Evolutionary conservation across 2,329 filamentous ascomycete genomes (phyloP).

Genomic region (Monosporascus sp.): DNA sequence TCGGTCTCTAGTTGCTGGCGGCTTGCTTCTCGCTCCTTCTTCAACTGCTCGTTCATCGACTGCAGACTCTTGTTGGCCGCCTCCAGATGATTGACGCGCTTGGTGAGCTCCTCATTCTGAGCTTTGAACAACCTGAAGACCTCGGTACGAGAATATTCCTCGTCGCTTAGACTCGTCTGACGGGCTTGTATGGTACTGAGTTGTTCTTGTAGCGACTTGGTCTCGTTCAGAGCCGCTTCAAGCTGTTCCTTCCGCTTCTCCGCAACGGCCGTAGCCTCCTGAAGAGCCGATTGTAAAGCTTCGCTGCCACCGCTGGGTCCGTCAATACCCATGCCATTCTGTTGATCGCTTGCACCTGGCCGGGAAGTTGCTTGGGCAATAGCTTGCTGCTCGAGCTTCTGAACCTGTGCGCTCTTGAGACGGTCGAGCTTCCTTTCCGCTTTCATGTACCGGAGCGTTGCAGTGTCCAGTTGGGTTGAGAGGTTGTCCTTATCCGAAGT

Average conservation of each 20-base stretch:
- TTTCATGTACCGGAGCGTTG: constrained; percentile 86
- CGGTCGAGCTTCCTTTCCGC: constrained; percentile 94
- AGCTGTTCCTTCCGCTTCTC: constrained; percentile 86
- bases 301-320: constrained; percentile 52
- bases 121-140: constrained; percentile 87
- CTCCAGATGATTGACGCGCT: constrained; percentile 85
- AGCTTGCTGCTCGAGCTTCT: constrained; percentile 87
- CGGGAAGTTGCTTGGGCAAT: constrained; percentile 58
- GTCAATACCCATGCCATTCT: constrained; percentile 52
- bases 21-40: constrained; percentile 78
- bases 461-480: constrained; percentile 80
- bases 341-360: constrained; percentile 38
- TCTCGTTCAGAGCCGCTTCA: constrained; percentile 71
- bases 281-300: constrained; percentile 69
- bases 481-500: constrained; percentile 77
- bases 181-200: constrained; percentile 66
- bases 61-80: constrained; percentile 79
- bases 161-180: constrained; percentile 72
- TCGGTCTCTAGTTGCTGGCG: constrained; percentile 79
- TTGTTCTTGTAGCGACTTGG: constrained; percentile 69
- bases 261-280: constrained; percentile 70
- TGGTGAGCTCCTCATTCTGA: constrained; percentile 89
- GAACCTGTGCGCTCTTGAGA: constrained; percentile 80
- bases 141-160: constrained; percentile 89
- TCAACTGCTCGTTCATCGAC: constrained; percentile 79